A percentile compares a stretch with the other conserved stretches of the same genome.
phyloP scores from a whole-genome alignment of 306 rosid species.

The peach (Prunus persica) region DNA sequence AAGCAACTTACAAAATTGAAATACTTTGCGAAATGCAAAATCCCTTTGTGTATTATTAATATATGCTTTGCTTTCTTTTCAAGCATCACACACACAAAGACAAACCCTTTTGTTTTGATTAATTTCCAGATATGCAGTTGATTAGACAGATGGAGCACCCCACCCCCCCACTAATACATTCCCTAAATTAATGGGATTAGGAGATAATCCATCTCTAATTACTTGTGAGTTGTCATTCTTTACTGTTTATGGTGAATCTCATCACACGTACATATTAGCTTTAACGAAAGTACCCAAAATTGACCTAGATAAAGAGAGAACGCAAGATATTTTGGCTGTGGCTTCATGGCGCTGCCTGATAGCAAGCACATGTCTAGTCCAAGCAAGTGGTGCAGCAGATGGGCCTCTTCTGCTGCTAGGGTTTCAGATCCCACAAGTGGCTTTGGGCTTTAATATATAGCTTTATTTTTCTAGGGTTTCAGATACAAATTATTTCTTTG shows the following conservation, averaged over 20 bases:
- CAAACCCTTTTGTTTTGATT: not conserved
- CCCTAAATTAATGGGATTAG: not conserved
- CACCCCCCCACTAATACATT: not conserved
- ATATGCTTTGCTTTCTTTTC: slow-evolving; percentile 14
- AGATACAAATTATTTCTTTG: not conserved
- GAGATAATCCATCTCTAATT: not conserved
- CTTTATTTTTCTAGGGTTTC: not conserved
- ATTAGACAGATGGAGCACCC: slow-evolving; percentile 7
- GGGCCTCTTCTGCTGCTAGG: not conserved
- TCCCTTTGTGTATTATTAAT: not conserved
- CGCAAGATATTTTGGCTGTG: not conserved
- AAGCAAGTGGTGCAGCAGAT: not conserved
- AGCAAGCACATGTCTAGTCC: not conserved
- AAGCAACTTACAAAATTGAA: not conserved
- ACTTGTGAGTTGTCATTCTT: not conserved
- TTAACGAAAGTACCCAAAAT: not conserved
- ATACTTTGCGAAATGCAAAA: not conserved
- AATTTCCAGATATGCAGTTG: not conserved
- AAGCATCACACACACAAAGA: not conserved
- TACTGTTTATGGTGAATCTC: not conserved
- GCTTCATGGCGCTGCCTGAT: not conserved
- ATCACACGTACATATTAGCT: not conserved
- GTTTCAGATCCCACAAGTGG: slow-evolving; percentile 4
- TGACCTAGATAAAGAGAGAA: not conserved
- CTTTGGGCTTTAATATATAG: not conserved